Percentiles rank a stretch among this genome's conserved stretches.
Conservation (phyloP, 768 basidiomycete species). For the Rhodotorula taiwanensis region DNA sequence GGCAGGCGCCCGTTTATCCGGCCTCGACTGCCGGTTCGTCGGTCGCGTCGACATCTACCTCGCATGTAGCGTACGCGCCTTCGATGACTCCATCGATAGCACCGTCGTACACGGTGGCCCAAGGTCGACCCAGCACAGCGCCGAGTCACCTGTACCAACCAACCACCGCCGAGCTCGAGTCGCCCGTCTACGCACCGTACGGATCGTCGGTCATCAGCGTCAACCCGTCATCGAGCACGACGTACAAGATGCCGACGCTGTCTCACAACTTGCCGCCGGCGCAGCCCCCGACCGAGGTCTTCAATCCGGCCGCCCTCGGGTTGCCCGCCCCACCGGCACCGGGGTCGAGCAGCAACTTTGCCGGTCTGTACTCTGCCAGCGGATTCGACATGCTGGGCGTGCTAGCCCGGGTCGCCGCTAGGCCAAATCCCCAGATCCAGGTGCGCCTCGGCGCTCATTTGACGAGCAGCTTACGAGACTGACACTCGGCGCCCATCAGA, state of each 20-base stretch:
- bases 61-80: neutral
- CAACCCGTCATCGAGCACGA: slow-evolving; percentile 8
- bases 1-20: neutral
- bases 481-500: slow-evolving; percentile 40
- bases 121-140: neutral
- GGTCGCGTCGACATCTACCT: neutral
- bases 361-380: slow-evolving; percentile 71
- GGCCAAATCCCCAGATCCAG: slow-evolving; percentile 63
- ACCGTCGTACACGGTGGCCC: neutral
- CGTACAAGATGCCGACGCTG: slow-evolving; percentile 32
- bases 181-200: slow-evolving; percentile 31
- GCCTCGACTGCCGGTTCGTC: neutral
- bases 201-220: slow-evolving; percentile 32
- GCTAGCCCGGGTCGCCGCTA: slow-evolving; percentile 65
- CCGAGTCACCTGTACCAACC: neutral
- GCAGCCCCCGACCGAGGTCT: neutral
- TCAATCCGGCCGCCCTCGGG: slow-evolving; percentile 27
- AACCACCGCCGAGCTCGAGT: slow-evolving; percentile 8
- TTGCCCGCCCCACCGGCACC: slow-evolving; percentile 25
- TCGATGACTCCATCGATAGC: neutral
- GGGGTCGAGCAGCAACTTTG: slow-evolving; percentile 34
- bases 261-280: slow-evolving; percentile 22
- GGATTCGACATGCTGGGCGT: slow-evolving; percentile 87
- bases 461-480: neutral
- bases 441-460: neutral